These are phyloP conservation scores for Friedmanniomyces simplex DNA, from an alignment of 495 filamentous ascomycete genomes.

Conservation along the genomic window DNA sequence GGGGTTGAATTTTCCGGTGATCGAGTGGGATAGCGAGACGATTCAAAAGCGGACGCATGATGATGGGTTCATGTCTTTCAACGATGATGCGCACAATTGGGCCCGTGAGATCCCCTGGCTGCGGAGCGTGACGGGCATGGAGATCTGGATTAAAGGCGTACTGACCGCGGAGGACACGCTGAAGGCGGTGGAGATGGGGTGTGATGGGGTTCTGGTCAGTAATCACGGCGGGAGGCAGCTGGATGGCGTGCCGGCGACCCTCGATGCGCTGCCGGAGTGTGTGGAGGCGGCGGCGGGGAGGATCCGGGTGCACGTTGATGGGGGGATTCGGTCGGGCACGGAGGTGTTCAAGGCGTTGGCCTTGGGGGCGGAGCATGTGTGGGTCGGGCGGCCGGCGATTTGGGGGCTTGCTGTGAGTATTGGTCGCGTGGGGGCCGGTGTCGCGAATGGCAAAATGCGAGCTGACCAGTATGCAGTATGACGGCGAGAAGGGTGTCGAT, in stretches of 20 bases:
- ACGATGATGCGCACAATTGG: constrained; percentile 32
- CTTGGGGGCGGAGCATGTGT: constrained; percentile 35
- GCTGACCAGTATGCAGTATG: constrained; percentile 14
- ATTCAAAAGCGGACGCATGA: constrained; percentile 23
- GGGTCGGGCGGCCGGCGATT: constrained; percentile 31
- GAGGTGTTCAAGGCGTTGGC: constrained; percentile 42
- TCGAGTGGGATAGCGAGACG: constrained; percentile 13
- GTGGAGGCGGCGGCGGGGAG: constrained; percentile 32
- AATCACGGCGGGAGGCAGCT: constrained; percentile 39
- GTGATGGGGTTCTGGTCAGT: constrained; percentile 35
- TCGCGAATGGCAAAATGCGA: neutral
- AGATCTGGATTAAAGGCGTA: constrained; percentile 37
- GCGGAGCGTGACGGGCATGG: constrained; percentile 28
- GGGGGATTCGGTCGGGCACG: constrained; percentile 33
- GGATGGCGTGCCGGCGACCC: constrained; percentile 36
- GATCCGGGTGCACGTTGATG: constrained; percentile 26
- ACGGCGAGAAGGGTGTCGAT: constrained; percentile 23
- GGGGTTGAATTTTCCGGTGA: constrained; percentile 21
- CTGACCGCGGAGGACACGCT: constrained; percentile 29
- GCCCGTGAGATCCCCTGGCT: constrained; percentile 31
- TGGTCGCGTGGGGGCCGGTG: neutral
- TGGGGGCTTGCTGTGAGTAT: constrained; percentile 34
- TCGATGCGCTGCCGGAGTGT: constrained; percentile 39
- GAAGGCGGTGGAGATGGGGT: constrained; percentile 27
- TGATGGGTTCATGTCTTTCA: constrained; percentile 24